A percentile compares a stretch with the other conserved stretches of the same genome.
Evolutionary conservation across 108 stramenopile genomes (phyloP).

Genomic region (Cylindrotheca fusiformis): DNA sequence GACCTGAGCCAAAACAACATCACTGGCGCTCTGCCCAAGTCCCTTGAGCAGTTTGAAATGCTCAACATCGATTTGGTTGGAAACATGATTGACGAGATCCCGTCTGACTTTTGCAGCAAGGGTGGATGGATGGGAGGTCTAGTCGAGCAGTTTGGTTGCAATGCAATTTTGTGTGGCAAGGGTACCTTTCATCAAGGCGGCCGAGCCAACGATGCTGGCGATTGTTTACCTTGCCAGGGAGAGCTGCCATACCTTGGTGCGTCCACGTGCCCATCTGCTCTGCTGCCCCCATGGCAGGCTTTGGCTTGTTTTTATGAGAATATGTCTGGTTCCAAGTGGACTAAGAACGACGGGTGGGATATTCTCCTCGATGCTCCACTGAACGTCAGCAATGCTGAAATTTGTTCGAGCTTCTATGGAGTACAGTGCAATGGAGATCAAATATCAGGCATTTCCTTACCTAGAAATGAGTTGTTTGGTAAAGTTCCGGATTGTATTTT

Average conservation of each 20-base stretch:
- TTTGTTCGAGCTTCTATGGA: conserved; percentile 23
- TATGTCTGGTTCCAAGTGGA: conserved; percentile 23
- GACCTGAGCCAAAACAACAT: conserved; percentile 47
- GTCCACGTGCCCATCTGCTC: conserved; percentile 7
- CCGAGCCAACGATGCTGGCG: conserved; percentile 28
- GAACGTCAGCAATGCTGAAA: neutral
- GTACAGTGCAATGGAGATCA: conserved; percentile 15
- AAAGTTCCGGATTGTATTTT: conserved; percentile 27
- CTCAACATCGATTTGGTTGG: conserved; percentile 44
- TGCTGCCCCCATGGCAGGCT: conserved; percentile 31
- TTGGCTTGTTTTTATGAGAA: conserved; percentile 37
- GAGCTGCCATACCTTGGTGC: neutral
- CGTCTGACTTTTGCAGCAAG: conserved; percentile 20
- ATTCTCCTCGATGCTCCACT: conserved; percentile 15
- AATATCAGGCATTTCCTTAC: conserved; percentile 31
- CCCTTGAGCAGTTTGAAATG: conserved; percentile 29
- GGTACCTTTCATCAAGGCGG: conserved; percentile 52
- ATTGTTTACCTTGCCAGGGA: conserved; percentile 3
- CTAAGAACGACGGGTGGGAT: conserved; percentile 20
- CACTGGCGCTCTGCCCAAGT: conserved; percentile 38
- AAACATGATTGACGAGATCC: conserved; percentile 35
- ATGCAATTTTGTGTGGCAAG: conserved; percentile 24
- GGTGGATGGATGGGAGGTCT: conserved; percentile 32
- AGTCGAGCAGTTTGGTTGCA: conserved; percentile 22
- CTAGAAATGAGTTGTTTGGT: conserved; percentile 48